phyloP scores from a whole-genome alignment of 1,139 yeast species.

The Debaryomyces coudertii region DNA sequence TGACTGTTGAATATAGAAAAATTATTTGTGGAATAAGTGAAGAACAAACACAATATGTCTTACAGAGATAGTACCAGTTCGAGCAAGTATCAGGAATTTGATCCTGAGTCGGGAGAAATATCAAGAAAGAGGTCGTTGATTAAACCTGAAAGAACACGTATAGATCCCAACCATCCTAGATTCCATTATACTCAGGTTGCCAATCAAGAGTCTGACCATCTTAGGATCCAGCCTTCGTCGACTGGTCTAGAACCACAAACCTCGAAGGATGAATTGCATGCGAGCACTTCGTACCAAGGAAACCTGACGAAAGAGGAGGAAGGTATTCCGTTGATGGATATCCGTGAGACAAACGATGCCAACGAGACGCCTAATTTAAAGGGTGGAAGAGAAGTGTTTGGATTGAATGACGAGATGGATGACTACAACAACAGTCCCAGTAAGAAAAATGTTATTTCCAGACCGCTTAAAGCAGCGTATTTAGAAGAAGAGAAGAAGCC shows the following conservation, averaged over 20 bases:
- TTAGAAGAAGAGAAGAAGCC: constrained; percentile 18
- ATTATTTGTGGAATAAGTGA: background rate
- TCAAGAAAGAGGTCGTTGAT: constrained; percentile 69
- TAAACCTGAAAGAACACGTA: constrained; percentile 76
- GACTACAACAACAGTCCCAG: constrained; percentile 25
- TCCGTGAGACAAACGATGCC: constrained; percentile 20
- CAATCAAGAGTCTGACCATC: constrained; percentile 64
- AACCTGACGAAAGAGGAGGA: constrained; percentile 31
- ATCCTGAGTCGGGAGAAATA: constrained; percentile 52
- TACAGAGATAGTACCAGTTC: constrained; percentile 22
- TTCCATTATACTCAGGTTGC: constrained; percentile 84
- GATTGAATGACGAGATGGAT: constrained; percentile 60
- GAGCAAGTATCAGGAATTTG: constrained; percentile 44
- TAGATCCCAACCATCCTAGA: constrained; percentile 69
- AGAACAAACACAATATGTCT: constrained; percentile 13
- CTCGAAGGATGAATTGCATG: constrained; percentile 16
- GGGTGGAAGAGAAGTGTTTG: constrained; percentile 58
- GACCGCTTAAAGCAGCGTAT: constrained; percentile 15
- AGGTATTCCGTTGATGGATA: constrained; percentile 52
- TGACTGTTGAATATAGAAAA: background rate
- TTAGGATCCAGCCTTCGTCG: constrained; percentile 68
- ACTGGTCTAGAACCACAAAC: constrained; percentile 71
- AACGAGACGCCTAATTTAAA: constrained; percentile 19
- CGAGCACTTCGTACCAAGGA: constrained; percentile 5
- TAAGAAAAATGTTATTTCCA: constrained; percentile 31